These are phyloP conservation scores for Turritis glabra DNA, from an alignment of 345 rosid genomes.

Conservation along the genomic window DNA sequence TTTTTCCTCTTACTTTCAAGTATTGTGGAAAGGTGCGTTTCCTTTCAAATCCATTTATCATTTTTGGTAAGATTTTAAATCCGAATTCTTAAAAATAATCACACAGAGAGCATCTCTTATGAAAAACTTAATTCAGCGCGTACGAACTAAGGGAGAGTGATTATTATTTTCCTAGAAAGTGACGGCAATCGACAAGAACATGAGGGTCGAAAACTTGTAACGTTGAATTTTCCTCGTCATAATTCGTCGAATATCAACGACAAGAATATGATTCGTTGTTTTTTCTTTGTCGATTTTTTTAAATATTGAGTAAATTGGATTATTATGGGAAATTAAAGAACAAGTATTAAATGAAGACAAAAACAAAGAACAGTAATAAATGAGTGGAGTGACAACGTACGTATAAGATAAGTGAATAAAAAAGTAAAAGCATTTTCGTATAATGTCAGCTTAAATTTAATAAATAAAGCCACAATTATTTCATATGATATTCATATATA, in stretches of 20 bases:
- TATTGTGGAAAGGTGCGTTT: neutral
- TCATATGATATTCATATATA: neutral
- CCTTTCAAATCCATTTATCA: neutral
- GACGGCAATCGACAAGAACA: conserved; percentile 30
- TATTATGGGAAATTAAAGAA: neutral
- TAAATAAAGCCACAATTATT: conserved; percentile 5
- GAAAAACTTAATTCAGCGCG: too few relatives aligned
- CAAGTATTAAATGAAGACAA: neutral
- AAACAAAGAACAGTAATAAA: conserved; percentile 2
- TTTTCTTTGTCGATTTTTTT: neutral
- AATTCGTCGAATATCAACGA: conserved; percentile 26
- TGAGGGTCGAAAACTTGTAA: neutral
- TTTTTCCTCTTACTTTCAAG: conserved; percentile 3
- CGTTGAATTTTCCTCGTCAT: conserved; percentile 35
- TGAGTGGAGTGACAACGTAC: conserved; percentile 22
- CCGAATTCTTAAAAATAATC: too few relatives aligned
- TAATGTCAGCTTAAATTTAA: conserved; percentile 11
- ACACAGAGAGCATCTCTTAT: too few relatives aligned
- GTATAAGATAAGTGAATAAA: neutral
- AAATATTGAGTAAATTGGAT: too few relatives aligned
- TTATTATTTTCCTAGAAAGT: neutral
- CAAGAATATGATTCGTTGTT: conserved; percentile 21
- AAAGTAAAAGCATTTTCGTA: neutral
- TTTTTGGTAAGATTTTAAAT: too few relatives aligned
- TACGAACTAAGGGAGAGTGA: neutral